Evolutionary conservation across 176 grass and related monocot genomes (phyloP), one percentile per base, ranked within the genome.

Genomic region (Canna indica): DNA sequence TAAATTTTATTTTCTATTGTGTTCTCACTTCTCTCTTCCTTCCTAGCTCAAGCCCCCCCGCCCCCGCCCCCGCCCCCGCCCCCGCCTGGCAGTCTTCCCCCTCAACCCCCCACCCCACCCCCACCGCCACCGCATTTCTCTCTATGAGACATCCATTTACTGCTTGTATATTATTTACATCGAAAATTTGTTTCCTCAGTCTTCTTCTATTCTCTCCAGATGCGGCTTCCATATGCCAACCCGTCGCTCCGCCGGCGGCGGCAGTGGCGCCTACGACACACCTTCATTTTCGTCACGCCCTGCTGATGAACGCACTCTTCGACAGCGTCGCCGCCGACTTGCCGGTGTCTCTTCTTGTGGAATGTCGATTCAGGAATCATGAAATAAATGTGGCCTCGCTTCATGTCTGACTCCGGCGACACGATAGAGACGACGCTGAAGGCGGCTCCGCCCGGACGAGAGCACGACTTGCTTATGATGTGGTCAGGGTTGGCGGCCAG

Each of bases 161-260:
- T n/a, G n/a, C n/a, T n/a, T n/a, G n/a, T n/a, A n/a, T n/a, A n/a
- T n/a, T n/a, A n/a, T n/a, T n/a, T n/a, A n/a, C n/a, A n/a, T n/a
- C n/a, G n/a, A n/a, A n/a, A n/a, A n/a, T n/a, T n/a, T n/a, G n/a
- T n/a, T n/a, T n/a, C n/a, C n/a, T n/a, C n/a, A n/a, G n/a, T 31
- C 85, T 74, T 95, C 91, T 68, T 73, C 46, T 73, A 95, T 95
- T 75, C 91, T 80, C 71, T 95, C 80, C 4, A 91, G 84, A 64
- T 75, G 85, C 59, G 87, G 91, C 59, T 82, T 67, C 91, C 87
- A 91, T 69, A 85, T 68, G 12, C 75, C 91, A 62, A 95, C 82
- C 33, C 85, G 47, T 64, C 53, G n/a, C 85, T 86, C n/a, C 81
- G 71, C 67, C 85, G 88, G 39, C 80, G 69, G 64, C 80, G 75